Base-by-base conservation (phyloP, 2,329 filamentous ascomycete genomes). In the Colletotrichum trifolii region DNA sequence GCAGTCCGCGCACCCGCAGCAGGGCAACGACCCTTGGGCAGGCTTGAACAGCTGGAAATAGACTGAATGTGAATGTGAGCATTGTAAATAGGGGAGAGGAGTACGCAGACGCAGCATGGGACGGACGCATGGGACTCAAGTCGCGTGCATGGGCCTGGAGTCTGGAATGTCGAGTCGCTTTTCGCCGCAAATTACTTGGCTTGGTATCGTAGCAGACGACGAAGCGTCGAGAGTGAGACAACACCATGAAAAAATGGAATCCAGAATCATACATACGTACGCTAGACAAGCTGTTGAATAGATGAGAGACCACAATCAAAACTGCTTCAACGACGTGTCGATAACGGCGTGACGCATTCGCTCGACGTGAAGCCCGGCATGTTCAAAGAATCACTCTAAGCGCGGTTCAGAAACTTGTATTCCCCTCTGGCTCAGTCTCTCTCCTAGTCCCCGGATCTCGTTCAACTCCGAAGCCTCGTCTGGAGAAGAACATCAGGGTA, bases 41-140 rank as follows among this genome's bases (percentile, higher is more conserved):
- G 83, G 83, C 2, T 71, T 86, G 38, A 84, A 78, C 66, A 79
- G 82, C 45, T 86, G 83, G 83, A 85, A 83, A 70, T 85, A 74
- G 25, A 38, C 17, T 50, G 38, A 4, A 25, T 25, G 25, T 25
- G 25, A 25, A 25, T 25, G 25, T 25, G 4, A 5, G 25, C 25
- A 25, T 25, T 25, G 25, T 25, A 25, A 25, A 25, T 25, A 25
- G 25, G 25, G 25, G 25, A 25, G 25, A 25, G 4, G 25, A 25
- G 25, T 25, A 5, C 4, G 25, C 25, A 25, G 25, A 25, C 4
- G 25, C 25, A 25, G 25, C 25, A 25, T 5, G 3, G 25, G 25
- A 25, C 25, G 25, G 25, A 25, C 25, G 25, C 3, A 25, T 25
- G 25, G 25, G 25, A 25, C 25, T 5, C 3, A 25, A 25, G 25